Percentiles rank a stretch among this genome's conserved stretches.
Conservation (phyloP, 306 rosid genomes). For the Medicago arabica region DNA sequence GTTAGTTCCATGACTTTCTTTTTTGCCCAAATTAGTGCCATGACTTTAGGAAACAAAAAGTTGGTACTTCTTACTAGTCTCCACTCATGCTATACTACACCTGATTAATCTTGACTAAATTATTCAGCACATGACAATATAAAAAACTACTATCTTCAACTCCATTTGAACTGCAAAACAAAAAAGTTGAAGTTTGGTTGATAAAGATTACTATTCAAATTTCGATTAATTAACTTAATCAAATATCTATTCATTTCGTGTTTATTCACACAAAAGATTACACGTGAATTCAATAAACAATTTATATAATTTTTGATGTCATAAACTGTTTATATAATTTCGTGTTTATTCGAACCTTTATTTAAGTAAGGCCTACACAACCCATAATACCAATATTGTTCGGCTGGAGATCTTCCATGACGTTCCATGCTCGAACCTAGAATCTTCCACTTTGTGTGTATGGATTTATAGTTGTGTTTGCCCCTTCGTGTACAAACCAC, state of each 20-base stretch:
- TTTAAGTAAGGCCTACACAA: no score
- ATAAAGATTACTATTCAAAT: background rate
- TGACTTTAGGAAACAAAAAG: background rate
- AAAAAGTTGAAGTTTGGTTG: background rate
- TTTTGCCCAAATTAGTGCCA: background rate
- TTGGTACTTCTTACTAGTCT: background rate
- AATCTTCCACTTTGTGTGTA: no score
- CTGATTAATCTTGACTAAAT: background rate
- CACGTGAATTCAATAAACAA: background rate
- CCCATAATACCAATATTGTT: no score
- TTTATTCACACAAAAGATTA: background rate
- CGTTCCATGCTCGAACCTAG: no score
- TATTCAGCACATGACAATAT: background rate
- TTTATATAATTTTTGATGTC: no score
- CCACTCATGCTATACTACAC: background rate
- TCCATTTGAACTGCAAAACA: background rate
- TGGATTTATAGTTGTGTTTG: no score
- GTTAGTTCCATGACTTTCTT: background rate
- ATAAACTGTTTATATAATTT: no score
- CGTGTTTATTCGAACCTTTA: no score
- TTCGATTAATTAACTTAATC: no score
- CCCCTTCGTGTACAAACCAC: no score
- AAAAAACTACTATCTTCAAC: no score
- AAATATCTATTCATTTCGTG: background rate
- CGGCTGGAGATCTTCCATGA: no score